phyloP scores from a whole-genome alignment of 2,329 filamentous ascomycete genomes.

The Trichoderma koningii region DNA sequence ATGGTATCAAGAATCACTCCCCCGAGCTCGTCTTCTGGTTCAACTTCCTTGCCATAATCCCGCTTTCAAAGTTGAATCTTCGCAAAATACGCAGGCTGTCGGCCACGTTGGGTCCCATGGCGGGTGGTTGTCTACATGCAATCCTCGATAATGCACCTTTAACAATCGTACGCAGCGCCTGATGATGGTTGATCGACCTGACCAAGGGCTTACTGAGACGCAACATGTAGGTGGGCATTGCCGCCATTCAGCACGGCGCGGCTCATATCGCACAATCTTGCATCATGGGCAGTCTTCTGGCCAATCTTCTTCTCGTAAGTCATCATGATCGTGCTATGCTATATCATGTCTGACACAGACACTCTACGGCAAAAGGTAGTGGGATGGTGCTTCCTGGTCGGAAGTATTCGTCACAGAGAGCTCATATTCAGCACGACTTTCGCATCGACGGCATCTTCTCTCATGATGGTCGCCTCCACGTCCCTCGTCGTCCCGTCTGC shows the following conservation, averaged over 20 bases:
- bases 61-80: constrained; percentile 23
- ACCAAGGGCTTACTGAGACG: neutral
- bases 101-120: constrained; percentile 7
- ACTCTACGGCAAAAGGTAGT: constrained; percentile 7
- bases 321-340: too few species aligned
- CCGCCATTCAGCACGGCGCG: constrained; percentile 17
- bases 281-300: constrained; percentile 17
- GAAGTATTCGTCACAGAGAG: constrained; percentile 4
- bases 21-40: constrained; percentile 23
- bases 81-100: constrained; percentile 17
- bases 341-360: too few species aligned
- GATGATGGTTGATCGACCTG: neutral
- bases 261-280: constrained; percentile 20
- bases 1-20: constrained; percentile 8
- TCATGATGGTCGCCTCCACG: constrained; percentile 23
- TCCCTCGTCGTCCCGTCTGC: constrained; percentile 22
- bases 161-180: constrained; percentile 1
- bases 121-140: constrained; percentile 8
- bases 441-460: constrained; percentile 23
- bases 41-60: constrained; percentile 21
- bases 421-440: constrained; percentile 18
- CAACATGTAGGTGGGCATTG: constrained; percentile 1
- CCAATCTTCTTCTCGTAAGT: constrained; percentile 26
- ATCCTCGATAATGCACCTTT: constrained; percentile 21
- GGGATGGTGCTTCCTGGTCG: constrained; percentile 22